Evolutionary conservation across 371 early-diverging fungal genomes (phyloP).

Genomic region (Coemansia sp.): DNA sequence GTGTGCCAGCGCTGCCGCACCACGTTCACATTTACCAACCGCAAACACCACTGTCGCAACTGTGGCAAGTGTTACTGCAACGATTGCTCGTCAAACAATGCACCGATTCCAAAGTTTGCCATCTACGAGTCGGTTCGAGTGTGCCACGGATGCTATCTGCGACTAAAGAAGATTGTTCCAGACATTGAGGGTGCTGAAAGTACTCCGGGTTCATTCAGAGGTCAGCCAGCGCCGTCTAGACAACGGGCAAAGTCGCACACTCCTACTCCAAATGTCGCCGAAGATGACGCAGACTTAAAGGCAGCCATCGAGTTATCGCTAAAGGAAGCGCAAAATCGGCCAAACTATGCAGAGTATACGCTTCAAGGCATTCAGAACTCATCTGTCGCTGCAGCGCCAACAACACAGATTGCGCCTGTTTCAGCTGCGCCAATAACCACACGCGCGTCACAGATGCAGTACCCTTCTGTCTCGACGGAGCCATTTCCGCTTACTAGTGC

Average conservation of each 20-base stretch:
- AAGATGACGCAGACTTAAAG: slow-evolving; percentile 83
- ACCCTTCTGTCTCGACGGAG: slow-evolving; percentile 29
- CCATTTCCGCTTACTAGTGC: slow-evolving; percentile 27
- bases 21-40: slow-evolving; percentile 84
- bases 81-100: slow-evolving; percentile 81
- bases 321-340: slow-evolving; percentile 64
- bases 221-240: background rate
- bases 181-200: slow-evolving; percentile 18
- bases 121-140: slow-evolving; percentile 87
- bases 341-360: slow-evolving; percentile 49
- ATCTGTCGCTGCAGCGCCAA: background rate
- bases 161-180: slow-evolving; percentile 57
- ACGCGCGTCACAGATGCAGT: slow-evolving; percentile 12
- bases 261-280: slow-evolving; percentile 26
- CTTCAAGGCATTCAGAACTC: slow-evolving; percentile 18
- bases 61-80: slow-evolving; percentile 92
- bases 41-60: slow-evolving; percentile 96
- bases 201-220: slow-evolving; percentile 1
- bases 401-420: slow-evolving; percentile 32
- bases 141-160: slow-evolving; percentile 84
- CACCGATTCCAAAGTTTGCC: slow-evolving; percentile 81
- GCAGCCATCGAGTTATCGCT: slow-evolving; percentile 85
- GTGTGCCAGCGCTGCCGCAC: slow-evolving; percentile 90
- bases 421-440: slow-evolving; percentile 8
- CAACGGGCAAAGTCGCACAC: slow-evolving; percentile 5